Percentiles rank a stretch among this genome's conserved stretches.
These are phyloP conservation scores for Begonia fuchsioides DNA, from an alignment of 306 rosid species.

Conservation along the genomic window DNA sequence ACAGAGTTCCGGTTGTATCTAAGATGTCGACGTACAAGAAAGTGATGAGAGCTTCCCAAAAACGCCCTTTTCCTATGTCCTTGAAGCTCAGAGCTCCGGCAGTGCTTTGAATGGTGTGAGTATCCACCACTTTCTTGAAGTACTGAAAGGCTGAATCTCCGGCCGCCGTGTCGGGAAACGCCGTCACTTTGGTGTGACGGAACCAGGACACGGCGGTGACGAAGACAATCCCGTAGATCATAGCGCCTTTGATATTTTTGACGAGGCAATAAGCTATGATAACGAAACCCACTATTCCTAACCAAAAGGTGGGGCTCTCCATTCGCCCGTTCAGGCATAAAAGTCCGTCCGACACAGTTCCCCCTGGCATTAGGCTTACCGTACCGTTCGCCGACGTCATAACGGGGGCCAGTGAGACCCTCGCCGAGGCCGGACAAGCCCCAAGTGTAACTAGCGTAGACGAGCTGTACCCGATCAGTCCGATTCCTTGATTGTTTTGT, in stretches of 20 bases:
- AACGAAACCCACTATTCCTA: conserved; percentile 69
- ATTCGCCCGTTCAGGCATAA: conserved; percentile 43
- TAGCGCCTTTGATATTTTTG: conserved; percentile 71
- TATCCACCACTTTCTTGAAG: conserved; percentile 70
- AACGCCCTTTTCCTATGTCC: conserved; percentile 34
- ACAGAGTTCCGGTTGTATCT: conserved; percentile 78
- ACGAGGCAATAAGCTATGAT: conserved; percentile 65
- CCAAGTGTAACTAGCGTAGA: conserved; percentile 63
- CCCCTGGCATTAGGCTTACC: conserved; percentile 33
- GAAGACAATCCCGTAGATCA: conserved; percentile 81
- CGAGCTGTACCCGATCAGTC: conserved; percentile 57
- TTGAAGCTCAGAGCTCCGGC: conserved; percentile 79
- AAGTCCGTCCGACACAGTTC: conserved; percentile 44
- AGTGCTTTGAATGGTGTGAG: conserved; percentile 54
- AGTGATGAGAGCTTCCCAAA: conserved; percentile 86
- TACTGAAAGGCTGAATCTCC: conserved; percentile 51
- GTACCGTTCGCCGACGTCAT: conserved; percentile 45
- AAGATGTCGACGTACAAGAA: conserved; percentile 78
- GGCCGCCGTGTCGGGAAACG: conserved; percentile 38
- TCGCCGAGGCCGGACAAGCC: conserved; percentile 52
- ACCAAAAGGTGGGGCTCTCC: conserved; percentile 95
- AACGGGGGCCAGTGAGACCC: conserved; percentile 58
- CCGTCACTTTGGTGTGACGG: conserved; percentile 63
- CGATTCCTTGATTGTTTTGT: conserved; percentile 74
- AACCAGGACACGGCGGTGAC: conserved; percentile 91